Conservation (phyloP, 345 rosid genomes). For the Camelina sativa region DNA sequence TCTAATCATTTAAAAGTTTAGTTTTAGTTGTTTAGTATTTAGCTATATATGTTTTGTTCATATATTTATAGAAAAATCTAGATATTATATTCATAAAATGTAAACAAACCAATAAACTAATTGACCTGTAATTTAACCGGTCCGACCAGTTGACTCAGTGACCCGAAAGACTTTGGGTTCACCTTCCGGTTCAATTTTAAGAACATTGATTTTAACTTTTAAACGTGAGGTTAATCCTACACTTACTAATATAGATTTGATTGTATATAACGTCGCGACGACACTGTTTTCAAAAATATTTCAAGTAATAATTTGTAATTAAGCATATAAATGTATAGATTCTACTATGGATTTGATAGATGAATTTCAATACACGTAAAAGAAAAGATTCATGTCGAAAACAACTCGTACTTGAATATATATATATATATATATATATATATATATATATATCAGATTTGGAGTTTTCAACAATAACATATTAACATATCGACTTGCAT, state of each 20-base stretch:
- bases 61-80: no score
- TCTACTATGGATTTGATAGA: background rate
- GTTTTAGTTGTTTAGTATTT: no score
- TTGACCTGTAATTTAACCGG: no score
- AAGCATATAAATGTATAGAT: background rate
- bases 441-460: background rate
- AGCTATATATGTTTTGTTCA: no score
- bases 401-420: background rate
- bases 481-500: conserved; percentile 1
- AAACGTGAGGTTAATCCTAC: background rate
- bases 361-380: background rate
- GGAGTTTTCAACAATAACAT: conserved; percentile 2
- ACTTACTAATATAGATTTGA: background rate
- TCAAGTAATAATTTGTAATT: background rate
- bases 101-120: no score
- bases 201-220: no score
- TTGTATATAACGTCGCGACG: conserved; percentile 3
- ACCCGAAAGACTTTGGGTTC: no score
- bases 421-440: no score
- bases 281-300: background rate
- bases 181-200: no score
- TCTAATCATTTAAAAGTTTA: no score
- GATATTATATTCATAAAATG: no score
- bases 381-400: background rate
- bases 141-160: no score